Conservation (phyloP, 1,284 basidiomycete genomes). For the Mrakiaceae sp. region DNA sequence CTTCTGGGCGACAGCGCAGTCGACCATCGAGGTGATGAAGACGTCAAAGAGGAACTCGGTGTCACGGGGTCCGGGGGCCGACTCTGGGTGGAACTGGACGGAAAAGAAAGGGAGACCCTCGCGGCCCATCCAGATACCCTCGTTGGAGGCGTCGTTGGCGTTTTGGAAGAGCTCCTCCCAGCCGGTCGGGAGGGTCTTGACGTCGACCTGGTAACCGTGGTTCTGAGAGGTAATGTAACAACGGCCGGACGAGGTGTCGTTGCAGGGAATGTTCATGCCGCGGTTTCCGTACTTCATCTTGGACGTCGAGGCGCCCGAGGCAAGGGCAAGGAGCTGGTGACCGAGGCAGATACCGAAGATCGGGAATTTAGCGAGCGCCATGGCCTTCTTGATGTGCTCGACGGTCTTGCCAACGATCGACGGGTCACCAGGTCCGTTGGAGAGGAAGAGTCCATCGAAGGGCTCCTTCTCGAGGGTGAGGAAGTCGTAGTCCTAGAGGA, state of each 20-base stretch:
- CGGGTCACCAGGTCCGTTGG: slow-evolving; percentile 97
- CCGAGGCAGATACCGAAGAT: slow-evolving; percentile 99
- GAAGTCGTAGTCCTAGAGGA: slow-evolving; percentile 65
- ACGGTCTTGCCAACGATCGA: slow-evolving; percentile 71
- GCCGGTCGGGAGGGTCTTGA: slow-evolving; percentile 59
- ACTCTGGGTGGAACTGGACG: slow-evolving; percentile 99
- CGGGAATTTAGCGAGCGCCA: slow-evolving; percentile 64
- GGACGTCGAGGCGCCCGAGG: slow-evolving; percentile 82
- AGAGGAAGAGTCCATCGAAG: slow-evolving; percentile 92
- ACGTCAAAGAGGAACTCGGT: slow-evolving; percentile 99
- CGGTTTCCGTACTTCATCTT: slow-evolving; percentile 99
- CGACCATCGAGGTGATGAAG: slow-evolving; percentile 78
- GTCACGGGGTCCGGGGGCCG: slow-evolving; percentile 93
- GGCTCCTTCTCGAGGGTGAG: slow-evolving; percentile 57
- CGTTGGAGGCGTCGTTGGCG: slow-evolving; percentile 94
- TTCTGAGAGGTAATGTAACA: slow-evolving; percentile 99
- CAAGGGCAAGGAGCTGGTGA: slow-evolving; percentile 91
- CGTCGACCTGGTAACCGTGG: slow-evolving; percentile 94
- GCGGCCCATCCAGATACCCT: slow-evolving; percentile 86
- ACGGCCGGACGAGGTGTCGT: slow-evolving; percentile 80
- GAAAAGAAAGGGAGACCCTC: slow-evolving; percentile 81
- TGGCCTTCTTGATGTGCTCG: slow-evolving; percentile 54
- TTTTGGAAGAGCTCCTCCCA: slow-evolving; percentile 96
- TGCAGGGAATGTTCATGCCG: slow-evolving; percentile 98
- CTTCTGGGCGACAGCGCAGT: slow-evolving; percentile 57